These are phyloP conservation scores for Allium sativum DNA, from an alignment of 106 monocot species.

Conservation along the genomic window DNA sequence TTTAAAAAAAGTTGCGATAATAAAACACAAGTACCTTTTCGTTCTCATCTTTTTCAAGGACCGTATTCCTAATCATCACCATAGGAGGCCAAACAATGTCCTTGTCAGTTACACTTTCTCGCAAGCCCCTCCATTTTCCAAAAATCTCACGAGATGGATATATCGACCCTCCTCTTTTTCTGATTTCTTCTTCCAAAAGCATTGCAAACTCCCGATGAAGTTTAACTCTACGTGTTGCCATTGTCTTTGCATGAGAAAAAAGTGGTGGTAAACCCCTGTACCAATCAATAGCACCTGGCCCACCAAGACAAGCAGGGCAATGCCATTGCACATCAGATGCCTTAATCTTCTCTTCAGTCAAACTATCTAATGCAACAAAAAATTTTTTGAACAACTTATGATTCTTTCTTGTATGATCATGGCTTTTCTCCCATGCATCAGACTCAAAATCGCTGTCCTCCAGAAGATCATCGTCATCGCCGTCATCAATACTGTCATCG, in stretches of 20 bases:
- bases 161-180: constrained; percentile 40
- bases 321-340: constrained; percentile 74
- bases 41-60: constrained; percentile 63
- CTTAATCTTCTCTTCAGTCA: constrained; percentile 50
- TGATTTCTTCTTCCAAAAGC: constrained; percentile 74
- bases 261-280: constrained; percentile 71
- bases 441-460: constrained; percentile 70
- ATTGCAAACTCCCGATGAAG: constrained; percentile 68
- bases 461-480: constrained; percentile 24
- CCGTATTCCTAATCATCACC: constrained; percentile 85
- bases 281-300: constrained; percentile 91
- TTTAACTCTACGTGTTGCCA: constrained; percentile 47
- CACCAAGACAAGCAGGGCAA: constrained; percentile 74
- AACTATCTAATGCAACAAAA: constrained; percentile 45
- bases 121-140: constrained; percentile 65
- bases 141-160: constrained; percentile 41
- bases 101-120: constrained; percentile 14
- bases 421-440: constrained; percentile 63
- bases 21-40: constrained; percentile 50
- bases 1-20: too few species aligned
- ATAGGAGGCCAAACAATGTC: constrained; percentile 91
- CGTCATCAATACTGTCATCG: constrained; percentile 18
- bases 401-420: constrained; percentile 57
- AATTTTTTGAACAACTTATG: constrained; percentile 64
- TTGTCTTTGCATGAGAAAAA: constrained; percentile 79